A percentile compares a stretch with the other conserved stretches of the same genome.
phyloP scores from a whole-genome alignment of 2,329 filamentous ascomycete species.

The Aureobasidium sp. region DNA sequence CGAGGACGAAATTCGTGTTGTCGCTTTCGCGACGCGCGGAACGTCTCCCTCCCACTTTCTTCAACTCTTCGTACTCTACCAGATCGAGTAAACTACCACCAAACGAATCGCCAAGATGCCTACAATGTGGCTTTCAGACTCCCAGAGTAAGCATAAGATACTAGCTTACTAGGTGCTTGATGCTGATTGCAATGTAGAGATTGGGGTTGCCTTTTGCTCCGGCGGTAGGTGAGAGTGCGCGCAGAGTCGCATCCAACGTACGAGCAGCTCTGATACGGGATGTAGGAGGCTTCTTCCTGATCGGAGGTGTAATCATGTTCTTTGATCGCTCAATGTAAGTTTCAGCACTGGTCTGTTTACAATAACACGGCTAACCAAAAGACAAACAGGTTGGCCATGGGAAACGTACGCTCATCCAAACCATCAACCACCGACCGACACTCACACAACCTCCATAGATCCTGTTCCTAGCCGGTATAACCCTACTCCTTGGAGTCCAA shows the following conservation, averaged over 20 bases:
- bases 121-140: slow-evolving; percentile 92
- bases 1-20: background rate
- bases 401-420: slow-evolving; percentile 47
- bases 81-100: background rate
- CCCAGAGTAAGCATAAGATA: slow-evolving; percentile 63
- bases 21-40: background rate
- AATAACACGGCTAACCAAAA: slow-evolving; percentile 17
- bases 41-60: background rate
- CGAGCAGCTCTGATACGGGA: slow-evolving; percentile 20
- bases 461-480: slow-evolving; percentile 93
- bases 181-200: slow-evolving; percentile 50
- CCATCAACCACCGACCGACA: background rate
- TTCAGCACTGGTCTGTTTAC: background rate
- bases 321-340: slow-evolving; percentile 92
- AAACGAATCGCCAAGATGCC: slow-evolving; percentile 47
- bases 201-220: slow-evolving; percentile 95
- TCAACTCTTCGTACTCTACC: background rate
- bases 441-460: slow-evolving; percentile 49
- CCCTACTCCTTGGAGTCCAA: slow-evolving; percentile 84
- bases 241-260: slow-evolving; percentile 11
- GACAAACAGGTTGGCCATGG: slow-evolving; percentile 75
- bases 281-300: slow-evolving; percentile 77
- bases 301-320: slow-evolving; percentile 91
- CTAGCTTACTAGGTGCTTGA: background rate
- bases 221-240: slow-evolving; percentile 61